Percentiles rank a stretch among this genome's conserved stretches.
phyloP scores from a whole-genome alignment of 495 filamentous ascomycete genomes.

The Collariella sp. region DNA sequence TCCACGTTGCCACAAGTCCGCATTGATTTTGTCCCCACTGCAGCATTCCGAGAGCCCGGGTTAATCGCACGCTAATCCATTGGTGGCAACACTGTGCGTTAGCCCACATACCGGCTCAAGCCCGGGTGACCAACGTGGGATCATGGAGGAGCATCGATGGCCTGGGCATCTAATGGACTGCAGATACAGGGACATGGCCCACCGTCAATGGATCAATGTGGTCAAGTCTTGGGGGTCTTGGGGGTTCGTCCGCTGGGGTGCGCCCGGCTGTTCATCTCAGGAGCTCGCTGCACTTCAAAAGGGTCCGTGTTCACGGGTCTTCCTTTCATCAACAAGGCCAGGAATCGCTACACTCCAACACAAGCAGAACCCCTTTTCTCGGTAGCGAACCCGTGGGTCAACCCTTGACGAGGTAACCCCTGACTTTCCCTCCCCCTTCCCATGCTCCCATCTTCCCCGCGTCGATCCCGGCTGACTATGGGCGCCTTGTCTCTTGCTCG shows the following conservation, averaged over 20 bases:
- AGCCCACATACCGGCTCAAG: too few relatives aligned
- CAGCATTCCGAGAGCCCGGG: not conserved
- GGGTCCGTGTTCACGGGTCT: not conserved
- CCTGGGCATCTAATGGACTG: too few relatives aligned
- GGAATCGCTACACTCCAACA: not conserved
- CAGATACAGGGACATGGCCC: too few relatives aligned
- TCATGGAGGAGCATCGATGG: too few relatives aligned
- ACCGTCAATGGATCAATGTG: too few relatives aligned
- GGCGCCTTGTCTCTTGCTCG: not conserved
- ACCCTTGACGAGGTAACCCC: not conserved
- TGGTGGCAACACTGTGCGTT: too few relatives aligned
- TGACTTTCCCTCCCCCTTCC: not conserved
- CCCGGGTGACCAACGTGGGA: too few relatives aligned
- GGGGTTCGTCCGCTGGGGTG: too few relatives aligned
- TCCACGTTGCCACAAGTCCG: not conserved
- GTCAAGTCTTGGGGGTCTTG: too few relatives aligned
- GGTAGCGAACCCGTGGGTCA: not conserved
- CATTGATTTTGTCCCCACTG: not conserved
- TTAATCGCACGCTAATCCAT: not conserved
- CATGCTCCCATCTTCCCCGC: slow-evolving; percentile 3
- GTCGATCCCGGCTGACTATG: not conserved
- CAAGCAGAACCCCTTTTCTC: not conserved
- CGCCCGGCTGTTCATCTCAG: not conserved
- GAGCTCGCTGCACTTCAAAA: not conserved
- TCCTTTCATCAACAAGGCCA: not conserved